Conservation (phyloP, 2,329 filamentous ascomycete species). For the Colletotrichum gigasporum region DNA sequence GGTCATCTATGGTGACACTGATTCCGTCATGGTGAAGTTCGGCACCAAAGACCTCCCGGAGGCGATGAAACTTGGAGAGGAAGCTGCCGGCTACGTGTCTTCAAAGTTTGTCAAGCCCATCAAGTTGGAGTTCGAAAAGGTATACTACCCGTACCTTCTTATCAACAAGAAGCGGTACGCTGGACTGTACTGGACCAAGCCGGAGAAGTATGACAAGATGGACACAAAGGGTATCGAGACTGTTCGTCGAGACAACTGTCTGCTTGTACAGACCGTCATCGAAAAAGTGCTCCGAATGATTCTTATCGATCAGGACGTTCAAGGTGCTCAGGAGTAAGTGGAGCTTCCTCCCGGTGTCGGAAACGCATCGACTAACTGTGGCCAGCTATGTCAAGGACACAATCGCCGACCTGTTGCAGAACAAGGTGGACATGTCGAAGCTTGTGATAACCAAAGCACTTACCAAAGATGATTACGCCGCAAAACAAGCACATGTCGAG, state of each 20-base stretch:
- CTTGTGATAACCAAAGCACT: slow-evolving; percentile 98
- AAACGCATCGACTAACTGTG: slow-evolving; percentile 31
- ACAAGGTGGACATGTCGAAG: slow-evolving; percentile 99
- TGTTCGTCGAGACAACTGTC: slow-evolving; percentile 94
- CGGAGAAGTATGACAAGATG: slow-evolving; percentile 98
- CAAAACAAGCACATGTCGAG: slow-evolving; percentile 95
- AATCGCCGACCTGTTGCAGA: slow-evolving; percentile 93
- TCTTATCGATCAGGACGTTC: slow-evolving; percentile 89
- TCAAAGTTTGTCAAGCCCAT: slow-evolving; percentile 95
- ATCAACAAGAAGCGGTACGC: slow-evolving; percentile 99
- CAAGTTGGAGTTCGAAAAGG: slow-evolving; percentile 99
- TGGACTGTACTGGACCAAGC: slow-evolving; percentile 95
- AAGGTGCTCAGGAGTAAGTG: slow-evolving; percentile 90
- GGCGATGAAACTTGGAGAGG: slow-evolving; percentile 94
- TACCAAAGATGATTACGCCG: slow-evolving; percentile 87
- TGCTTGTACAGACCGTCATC: slow-evolving; percentile 95
- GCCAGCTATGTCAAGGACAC: slow-evolving; percentile 92
- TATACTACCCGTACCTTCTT: slow-evolving; percentile 95
- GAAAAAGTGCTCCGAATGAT: slow-evolving; percentile 97
- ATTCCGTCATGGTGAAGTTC: slow-evolving; percentile 99
- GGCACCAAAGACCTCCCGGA: slow-evolving; percentile 87
- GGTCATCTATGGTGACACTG: slow-evolving; percentile 98
- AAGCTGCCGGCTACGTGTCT: slow-evolving; percentile 89
- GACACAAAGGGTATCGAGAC: slow-evolving; percentile 99
- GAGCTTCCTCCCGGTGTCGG: slow-evolving; percentile 9